Base-by-base conservation (phyloP, 768 basidiomycete genomes). In the Tricholoma sp. region DNA sequence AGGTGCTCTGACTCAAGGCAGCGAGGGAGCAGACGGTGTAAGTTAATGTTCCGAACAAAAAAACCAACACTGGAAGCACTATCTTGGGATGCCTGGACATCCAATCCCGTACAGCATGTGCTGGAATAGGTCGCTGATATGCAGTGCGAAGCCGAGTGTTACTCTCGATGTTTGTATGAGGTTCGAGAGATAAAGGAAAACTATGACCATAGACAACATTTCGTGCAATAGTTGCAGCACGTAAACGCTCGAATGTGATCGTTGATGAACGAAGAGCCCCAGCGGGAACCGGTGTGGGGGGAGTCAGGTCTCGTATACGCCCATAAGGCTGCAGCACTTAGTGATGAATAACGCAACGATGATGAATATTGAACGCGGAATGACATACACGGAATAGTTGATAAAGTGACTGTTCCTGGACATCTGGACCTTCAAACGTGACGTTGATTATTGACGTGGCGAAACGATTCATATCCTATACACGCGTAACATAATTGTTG, bases 371-470 rank as follows among this genome's bases (percentile, higher is more conserved):
- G 34, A 4, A 47, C 10, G 43, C 18, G 18, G 24, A 19, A 54
- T 50, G 14, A 71, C 84, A 61, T 71, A 91, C 92, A 50, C 94
- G 79, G 57, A 94, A 83, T 21, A 92, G 71, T 24, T 85, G 75
- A 66, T 93, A 98, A 0, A 96, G 73, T 0, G 76, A 67, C 69
- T 95, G 90, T 64, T 95, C 91, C 27, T 81, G 79, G 1, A 94
- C 73, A 66, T 97, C 94, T 1, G 92, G 88, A 0, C 96, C 96
- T 31, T 96, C 90, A 62, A 96, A 98, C 5, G 82, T 73, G n/a
- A 96, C 81, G 57, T 83, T 82, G 52, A 98, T 66, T 8, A 88
- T 77, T 2, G 78, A 74, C 18, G 89, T 88, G 0, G 93, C 86
- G 68, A 84, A 96, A 53, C 90, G 79, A 57, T 85, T 78, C 83